Percentiles rank a stretch among this genome's conserved stretches.
Evolutionary conservation across 1,284 basidiomycete genomes (phyloP).

Genomic region (Sparassis latifolia): DNA sequence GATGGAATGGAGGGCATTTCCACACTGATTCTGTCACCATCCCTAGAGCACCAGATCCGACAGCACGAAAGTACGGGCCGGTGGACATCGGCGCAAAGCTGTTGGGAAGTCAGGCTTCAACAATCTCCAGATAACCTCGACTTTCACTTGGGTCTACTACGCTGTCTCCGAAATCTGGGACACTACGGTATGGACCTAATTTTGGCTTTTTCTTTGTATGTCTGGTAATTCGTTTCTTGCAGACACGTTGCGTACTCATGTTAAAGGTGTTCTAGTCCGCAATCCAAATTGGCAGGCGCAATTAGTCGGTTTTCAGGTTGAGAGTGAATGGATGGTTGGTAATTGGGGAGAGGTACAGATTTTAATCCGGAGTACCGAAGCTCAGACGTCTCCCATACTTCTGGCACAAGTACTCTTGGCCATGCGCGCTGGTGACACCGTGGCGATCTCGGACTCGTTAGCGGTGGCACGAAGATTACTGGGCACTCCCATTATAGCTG

Average conservation of each 20-base stretch:
- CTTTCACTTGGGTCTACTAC: conserved; percentile 85
- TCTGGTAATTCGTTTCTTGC: not conserved
- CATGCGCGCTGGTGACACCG: conserved; percentile 53
- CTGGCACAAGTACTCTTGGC: conserved; percentile 83
- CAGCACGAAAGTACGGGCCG: conserved; percentile 96
- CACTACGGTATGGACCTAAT: conserved; percentile 76
- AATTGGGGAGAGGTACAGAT: conserved; percentile 82
- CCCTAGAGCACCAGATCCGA: conserved; percentile 94
- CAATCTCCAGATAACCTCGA: conserved; percentile 85
- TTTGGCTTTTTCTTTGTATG: not conserved
- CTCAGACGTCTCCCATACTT: conserved; percentile 58
- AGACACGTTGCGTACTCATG: conserved; percentile 96
- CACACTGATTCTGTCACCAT: conserved; percentile 82
- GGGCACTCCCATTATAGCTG: conserved; percentile 78
- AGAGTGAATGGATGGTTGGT: conserved; percentile 94
- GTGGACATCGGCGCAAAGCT: conserved; percentile 99
- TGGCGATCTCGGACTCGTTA: conserved; percentile 46
- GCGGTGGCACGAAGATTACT: conserved; percentile 68
- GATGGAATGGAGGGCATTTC: conserved; percentile 99
- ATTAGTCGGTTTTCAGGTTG: conserved; percentile 83
- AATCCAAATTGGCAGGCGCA: conserved; percentile 81
- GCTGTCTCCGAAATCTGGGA: conserved; percentile 91
- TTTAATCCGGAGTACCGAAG: conserved; percentile 46
- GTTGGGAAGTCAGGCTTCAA: conserved; percentile 98
- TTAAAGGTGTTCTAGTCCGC: conserved; percentile 83